Percentiles rank a stretch among this genome's conserved stretches.
Evolutionary conservation across 1,139 yeast species (phyloP).

Genomic region (Wickerhamomyces sp.): DNA sequence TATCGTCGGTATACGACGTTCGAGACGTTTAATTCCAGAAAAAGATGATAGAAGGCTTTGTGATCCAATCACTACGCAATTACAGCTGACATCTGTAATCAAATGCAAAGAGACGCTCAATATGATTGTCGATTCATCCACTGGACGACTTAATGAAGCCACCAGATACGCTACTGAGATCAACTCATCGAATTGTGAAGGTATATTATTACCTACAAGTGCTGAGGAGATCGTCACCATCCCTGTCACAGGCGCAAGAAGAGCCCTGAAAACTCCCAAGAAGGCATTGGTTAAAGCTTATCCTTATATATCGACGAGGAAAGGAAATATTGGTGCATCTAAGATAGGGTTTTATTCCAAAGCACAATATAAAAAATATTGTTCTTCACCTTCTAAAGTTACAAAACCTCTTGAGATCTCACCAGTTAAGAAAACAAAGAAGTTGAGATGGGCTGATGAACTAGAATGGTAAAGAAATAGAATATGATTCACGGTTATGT

Average conservation of each 20-base stretch:
- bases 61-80: constrained; percentile 14
- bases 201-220: constrained; percentile 59
- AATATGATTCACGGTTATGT: too few relatives aligned
- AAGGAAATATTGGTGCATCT: constrained; percentile 5
- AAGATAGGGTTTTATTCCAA: constrained; percentile 17
- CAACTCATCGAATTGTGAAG: constrained; percentile 57
- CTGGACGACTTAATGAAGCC: constrained; percentile 63
- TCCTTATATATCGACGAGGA: constrained; percentile 3
- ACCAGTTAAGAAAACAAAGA: constrained; percentile 9
- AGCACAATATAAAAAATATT: constrained; percentile 13
- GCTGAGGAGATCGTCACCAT: constrained; percentile 59
- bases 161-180: constrained; percentile 74
- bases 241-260: constrained; percentile 46
- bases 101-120: constrained; percentile 28
- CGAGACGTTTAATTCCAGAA: constrained; percentile 16
- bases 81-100: constrained; percentile 11
- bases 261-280: constrained; percentile 17
- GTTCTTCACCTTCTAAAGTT: constrained; percentile 9
- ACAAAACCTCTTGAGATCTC: constrained; percentile 4
- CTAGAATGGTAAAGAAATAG: constrained; percentile 43
- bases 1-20: constrained; percentile 13
- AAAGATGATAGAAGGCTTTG: constrained; percentile 9
- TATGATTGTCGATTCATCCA: constrained; percentile 61
- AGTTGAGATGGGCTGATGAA: constrained; percentile 44
- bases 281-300: constrained; percentile 20